phyloP scores from a whole-genome alignment of 179 eudicot genomes.

The Amaranthus tricolor region DNA sequence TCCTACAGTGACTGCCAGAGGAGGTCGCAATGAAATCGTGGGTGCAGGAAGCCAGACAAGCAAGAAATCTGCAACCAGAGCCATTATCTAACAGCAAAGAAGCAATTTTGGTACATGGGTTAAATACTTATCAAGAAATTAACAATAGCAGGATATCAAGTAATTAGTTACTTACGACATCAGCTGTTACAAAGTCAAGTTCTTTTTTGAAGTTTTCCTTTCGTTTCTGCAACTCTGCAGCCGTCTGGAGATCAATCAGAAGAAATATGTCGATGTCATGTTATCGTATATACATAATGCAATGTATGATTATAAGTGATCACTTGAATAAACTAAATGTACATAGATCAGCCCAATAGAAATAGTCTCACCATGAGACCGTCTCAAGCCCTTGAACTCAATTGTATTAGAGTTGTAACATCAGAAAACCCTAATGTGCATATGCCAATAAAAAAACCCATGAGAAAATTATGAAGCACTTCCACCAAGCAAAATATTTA shows the following conservation, averaged over 20 bases:
- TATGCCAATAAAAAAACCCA: too few relatives aligned
- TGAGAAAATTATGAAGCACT: too few relatives aligned
- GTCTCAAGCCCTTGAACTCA: too few relatives aligned
- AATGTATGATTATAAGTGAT: neutral
- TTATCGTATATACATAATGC: neutral
- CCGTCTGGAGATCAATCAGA: slow-evolving; percentile 39
- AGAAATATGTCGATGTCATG: neutral
- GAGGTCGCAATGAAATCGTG: slow-evolving; percentile 70
- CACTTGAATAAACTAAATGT: too few relatives aligned
- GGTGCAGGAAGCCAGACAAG: slow-evolving; percentile 98
- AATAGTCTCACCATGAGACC: too few relatives aligned
- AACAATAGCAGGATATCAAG: neutral
- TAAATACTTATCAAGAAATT: neutral
- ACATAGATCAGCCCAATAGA: too few relatives aligned
- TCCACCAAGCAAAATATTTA: too few relatives aligned
- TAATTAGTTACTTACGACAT: slow-evolving; percentile 48
- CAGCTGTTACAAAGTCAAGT: slow-evolving; percentile 73
- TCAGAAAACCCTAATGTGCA: too few relatives aligned
- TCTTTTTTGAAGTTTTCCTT: slow-evolving; percentile 66
- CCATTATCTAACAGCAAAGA: slow-evolving; percentile 64
- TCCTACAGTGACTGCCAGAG: slow-evolving; percentile 58
- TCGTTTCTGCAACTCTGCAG: slow-evolving; percentile 71
- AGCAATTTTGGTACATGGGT: slow-evolving; percentile 10
- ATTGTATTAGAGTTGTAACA: too few relatives aligned
- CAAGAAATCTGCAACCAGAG: slow-evolving; percentile 93